A percentile compares a stretch with the other conserved stretches of the same genome.
Evolutionary conservation across 1,284 basidiomycete genomes (phyloP).

Genomic region (Trametes versicolor): DNA sequence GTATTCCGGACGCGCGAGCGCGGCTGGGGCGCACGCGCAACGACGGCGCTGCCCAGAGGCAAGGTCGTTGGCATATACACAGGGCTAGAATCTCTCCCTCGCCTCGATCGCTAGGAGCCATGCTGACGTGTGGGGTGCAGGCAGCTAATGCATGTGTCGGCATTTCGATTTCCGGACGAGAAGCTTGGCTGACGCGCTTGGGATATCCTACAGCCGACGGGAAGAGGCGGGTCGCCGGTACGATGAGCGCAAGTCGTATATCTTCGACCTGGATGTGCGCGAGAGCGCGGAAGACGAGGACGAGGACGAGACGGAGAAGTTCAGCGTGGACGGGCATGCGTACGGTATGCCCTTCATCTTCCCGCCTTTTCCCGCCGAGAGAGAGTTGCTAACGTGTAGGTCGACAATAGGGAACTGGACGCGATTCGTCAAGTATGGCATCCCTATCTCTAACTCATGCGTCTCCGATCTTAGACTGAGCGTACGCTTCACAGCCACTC

Average conservation of each 20-base stretch:
- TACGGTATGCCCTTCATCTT: conserved; percentile 50
- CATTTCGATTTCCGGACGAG: neutral
- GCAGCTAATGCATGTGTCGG: conserved; percentile 37
- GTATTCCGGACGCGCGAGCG: conserved; percentile 46
- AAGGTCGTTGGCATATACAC: conserved; percentile 71
- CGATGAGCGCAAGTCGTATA: conserved; percentile 51
- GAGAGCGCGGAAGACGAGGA: conserved; percentile 50
- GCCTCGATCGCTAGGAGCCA: neutral
- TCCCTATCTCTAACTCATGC: neutral
- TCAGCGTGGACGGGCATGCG: conserved; percentile 58
- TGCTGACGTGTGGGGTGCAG: conserved; percentile 23
- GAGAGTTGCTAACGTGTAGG: neutral
- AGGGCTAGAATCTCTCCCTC: conserved; percentile 53
- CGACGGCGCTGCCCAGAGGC: conserved; percentile 52
- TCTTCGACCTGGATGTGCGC: conserved; percentile 68
- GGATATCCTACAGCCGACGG: conserved; percentile 49
- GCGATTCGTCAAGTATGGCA: conserved; percentile 71
- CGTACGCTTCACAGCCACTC: conserved; percentile 59
- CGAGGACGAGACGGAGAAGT: conserved; percentile 45
- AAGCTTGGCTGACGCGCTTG: neutral
- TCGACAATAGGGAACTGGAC: conserved; percentile 71
- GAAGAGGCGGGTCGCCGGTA: conserved; percentile 49
- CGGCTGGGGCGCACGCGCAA: conserved; percentile 51
- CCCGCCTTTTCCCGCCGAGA: conserved; percentile 1
- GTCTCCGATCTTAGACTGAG: neutral